Evolutionary conservation across 345 rosid genomes (phyloP).

Genomic region (Gossypium stocksii): DNA sequence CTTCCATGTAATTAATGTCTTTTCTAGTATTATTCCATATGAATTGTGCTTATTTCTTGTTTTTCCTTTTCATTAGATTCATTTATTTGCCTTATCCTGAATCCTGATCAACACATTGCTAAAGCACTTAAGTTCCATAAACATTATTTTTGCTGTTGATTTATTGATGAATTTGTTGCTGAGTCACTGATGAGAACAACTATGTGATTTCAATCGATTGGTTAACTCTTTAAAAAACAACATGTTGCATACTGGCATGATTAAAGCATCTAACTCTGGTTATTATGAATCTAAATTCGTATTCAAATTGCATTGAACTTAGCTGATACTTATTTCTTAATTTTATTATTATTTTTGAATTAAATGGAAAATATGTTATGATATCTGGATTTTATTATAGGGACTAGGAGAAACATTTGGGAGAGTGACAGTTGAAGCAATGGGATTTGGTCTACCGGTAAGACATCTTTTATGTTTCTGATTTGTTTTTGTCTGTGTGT

Average conservation of each 20-base stretch:
- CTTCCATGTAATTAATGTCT: neutral
- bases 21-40: neutral
- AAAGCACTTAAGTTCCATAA: neutral
- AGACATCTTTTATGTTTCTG: constrained; percentile 17
- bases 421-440: constrained; percentile 97
- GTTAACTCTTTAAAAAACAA: neutral
- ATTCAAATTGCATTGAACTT: neutral
- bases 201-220: neutral
- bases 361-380: neutral
- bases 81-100: neutral
- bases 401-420: constrained; percentile 97
- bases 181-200: neutral
- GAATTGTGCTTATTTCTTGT: neutral
- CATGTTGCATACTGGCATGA: neutral
- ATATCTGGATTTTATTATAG: constrained; percentile 31
- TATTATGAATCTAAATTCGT: neutral
- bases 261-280: neutral
- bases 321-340: neutral
- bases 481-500: neutral
- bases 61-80: neutral
- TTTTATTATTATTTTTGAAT: neutral
- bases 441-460: constrained; percentile 92
- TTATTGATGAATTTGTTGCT: neutral
- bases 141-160: neutral
- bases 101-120: neutral